These are phyloP conservation scores for Zymoseptoria brevis DNA, from an alignment of 2,329 filamentous ascomycete species.

Conservation along the genomic window DNA sequence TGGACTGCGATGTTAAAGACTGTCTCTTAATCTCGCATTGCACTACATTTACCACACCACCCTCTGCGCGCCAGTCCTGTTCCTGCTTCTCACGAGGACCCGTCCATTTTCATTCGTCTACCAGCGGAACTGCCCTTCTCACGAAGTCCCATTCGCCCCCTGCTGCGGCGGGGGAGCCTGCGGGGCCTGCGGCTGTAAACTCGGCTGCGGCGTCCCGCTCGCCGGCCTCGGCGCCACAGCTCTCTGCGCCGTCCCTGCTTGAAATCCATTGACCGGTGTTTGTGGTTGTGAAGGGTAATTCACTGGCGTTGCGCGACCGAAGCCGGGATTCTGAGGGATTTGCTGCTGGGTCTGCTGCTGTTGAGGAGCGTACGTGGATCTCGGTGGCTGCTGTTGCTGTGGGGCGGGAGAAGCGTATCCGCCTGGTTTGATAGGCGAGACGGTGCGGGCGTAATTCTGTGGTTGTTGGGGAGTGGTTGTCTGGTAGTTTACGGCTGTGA, in stretches of 20 bases:
- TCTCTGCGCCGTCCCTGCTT: slow-evolving; percentile 8
- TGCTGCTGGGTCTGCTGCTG: slow-evolving; percentile 10
- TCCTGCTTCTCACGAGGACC: too few relatives aligned
- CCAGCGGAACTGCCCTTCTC: too few relatives aligned
- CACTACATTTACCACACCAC: too few relatives aligned
- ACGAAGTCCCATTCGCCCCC: too few relatives aligned
- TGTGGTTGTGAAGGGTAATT: slow-evolving; percentile 23
- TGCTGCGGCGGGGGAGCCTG: too few relatives aligned
- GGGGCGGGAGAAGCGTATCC: slow-evolving; percentile 10
- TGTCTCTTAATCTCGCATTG: too few relatives aligned
- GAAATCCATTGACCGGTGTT: slow-evolving; percentile 24
- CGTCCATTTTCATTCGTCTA: too few relatives aligned
- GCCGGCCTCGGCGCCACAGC: slow-evolving; percentile 13
- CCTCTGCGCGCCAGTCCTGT: too few relatives aligned
- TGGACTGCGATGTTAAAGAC: too few relatives aligned
- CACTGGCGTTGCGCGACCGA: slow-evolving; percentile 24
- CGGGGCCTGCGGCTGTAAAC: not conserved
- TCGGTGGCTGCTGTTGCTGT: slow-evolving; percentile 7
- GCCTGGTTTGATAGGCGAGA: slow-evolving; percentile 20
- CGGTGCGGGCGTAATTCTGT: slow-evolving; percentile 19
- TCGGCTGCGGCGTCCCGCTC: slow-evolving; percentile 21
- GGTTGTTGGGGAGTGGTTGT: slow-evolving; percentile 13
- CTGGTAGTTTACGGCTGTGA: slow-evolving; percentile 21
- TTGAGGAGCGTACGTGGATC: slow-evolving; percentile 5
- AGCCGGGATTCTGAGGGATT: slow-evolving; percentile 17